Base-by-base conservation (phyloP, 1,284 basidiomycete species). In the Irpex sp. region DNA sequence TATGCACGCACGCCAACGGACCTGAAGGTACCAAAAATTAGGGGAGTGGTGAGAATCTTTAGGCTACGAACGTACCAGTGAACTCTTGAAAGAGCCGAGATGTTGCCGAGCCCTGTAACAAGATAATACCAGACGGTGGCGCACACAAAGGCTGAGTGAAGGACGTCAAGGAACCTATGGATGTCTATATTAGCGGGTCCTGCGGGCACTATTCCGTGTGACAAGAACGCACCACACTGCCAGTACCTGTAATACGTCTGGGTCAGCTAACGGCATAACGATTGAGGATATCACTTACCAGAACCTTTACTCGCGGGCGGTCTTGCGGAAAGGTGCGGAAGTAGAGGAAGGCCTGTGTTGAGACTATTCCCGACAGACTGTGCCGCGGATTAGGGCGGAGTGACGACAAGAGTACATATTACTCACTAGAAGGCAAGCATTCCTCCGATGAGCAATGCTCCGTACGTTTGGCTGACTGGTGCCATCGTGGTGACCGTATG, bases 311-410 rank as follows among this genome's bases (percentile, higher is more conserved):
- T 34, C 61, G 21, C 36, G 13, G 37, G 8, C 61, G 55, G 55
- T 65, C 64, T 11, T 56, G n/a, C 8, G 44, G 37, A 37, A 61
- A 65, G 13, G 56, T n/a, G 31, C 59, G 54, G 15, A 56, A 44
- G 40, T 63, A 65, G 15, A 61, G 37, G 57, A 63, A 63, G 11
- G 54, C 55, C 21, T 65, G 64, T 7, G 62, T 63, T 15, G 58
- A 48, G 4, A 65, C 64, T 8, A 65, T 59, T 17, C 64, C 64
- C 9, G 64, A 65, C 2, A 65, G 49, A 59, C 64, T 65, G 56
- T 36, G 7, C 47, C 36, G 52, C 3, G 8, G 19, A 13, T 17
- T 26, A 60, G 11, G 34, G 37, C 54, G 38, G 40, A 26, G 15
- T 15, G 26, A n/a, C 3, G 31, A 44, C 26, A 19, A 11, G 17